Conservation (phyloP, 2,329 filamentous ascomycete species). For the Clarireedia hainanense region DNA sequence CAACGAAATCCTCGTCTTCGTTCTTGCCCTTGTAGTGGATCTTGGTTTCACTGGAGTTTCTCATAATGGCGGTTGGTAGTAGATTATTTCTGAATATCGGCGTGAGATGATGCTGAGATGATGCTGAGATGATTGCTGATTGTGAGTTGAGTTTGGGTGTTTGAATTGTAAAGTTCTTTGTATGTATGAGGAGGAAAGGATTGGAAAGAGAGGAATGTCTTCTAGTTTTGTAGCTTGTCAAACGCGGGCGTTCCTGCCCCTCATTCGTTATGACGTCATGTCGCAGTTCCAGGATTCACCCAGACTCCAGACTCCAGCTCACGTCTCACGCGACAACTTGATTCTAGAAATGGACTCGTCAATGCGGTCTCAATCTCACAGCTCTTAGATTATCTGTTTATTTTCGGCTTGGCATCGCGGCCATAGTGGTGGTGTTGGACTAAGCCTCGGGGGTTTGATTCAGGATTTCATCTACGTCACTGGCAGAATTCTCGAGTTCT, state of each 20-base stretch:
- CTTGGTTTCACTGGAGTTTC: slow-evolving; percentile 50
- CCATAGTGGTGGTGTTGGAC: no score
- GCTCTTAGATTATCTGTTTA: no score
- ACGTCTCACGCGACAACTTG: slow-evolving; percentile 4
- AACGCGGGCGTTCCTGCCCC: slow-evolving; percentile 17
- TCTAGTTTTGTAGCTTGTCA: slow-evolving; percentile 27
- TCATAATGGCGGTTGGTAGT: slow-evolving; percentile 33
- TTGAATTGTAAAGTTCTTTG: slow-evolving; percentile 6
- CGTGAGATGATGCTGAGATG: background rate
- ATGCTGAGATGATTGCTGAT: background rate
- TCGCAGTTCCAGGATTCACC: background rate
- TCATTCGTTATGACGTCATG: slow-evolving; percentile 6
- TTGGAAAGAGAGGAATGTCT: slow-evolving; percentile 10
- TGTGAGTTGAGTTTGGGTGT: slow-evolving; percentile 4
- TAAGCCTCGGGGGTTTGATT: no score
- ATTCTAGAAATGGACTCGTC: background rate
- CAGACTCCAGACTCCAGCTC: background rate
- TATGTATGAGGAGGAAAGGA: slow-evolving; percentile 4
- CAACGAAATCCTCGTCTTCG: slow-evolving; percentile 64
- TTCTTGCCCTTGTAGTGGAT: slow-evolving; percentile 61
- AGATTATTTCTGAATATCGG: background rate
- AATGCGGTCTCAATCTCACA: no score
- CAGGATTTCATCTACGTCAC: no score
- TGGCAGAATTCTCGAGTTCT: background rate
- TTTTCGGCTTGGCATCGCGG: no score